Evolutionary conservation across 768 basidiomycete genomes (phyloP).

Genomic region (Mycena venus): DNA sequence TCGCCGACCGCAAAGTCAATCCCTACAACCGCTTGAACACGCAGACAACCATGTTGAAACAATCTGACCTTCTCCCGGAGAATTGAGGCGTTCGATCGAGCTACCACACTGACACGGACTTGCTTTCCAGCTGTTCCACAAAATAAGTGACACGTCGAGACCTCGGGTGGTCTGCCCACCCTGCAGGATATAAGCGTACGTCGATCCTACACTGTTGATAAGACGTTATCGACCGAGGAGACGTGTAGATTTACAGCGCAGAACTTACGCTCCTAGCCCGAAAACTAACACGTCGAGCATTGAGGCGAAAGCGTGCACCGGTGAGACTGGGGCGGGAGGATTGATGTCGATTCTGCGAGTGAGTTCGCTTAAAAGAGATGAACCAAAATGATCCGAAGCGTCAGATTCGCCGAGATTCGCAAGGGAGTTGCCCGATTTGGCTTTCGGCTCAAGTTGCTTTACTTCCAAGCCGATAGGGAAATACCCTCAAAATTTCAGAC

Average conservation of each 20-base stretch:
- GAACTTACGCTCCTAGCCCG: constrained; percentile 23
- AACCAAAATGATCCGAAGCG: no score
- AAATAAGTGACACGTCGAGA: background rate
- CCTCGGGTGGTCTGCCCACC: background rate
- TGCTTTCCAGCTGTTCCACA: constrained; percentile 6
- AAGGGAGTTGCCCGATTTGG: no score
- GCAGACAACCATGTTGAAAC: background rate
- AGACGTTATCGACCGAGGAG: background rate
- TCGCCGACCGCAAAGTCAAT: constrained; percentile 12
- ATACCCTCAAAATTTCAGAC: no score
- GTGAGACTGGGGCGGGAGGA: no score
- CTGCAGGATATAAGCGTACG: constrained; percentile 23
- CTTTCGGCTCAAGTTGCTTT: no score
- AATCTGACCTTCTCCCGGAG: constrained; percentile 3
- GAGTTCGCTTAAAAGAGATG: no score
- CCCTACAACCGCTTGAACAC: background rate
- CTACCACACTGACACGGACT: constrained; percentile 23
- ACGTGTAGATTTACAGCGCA: background rate
- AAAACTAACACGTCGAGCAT: constrained; percentile 24
- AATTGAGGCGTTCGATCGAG: constrained; percentile 14
- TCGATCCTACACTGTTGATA: constrained; percentile 2
- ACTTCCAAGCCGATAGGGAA: no score
- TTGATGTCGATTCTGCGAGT: no score
- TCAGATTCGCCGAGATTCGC: no score
- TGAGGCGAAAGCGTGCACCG: background rate